A percentile compares a stretch with the other conserved stretches of the same genome.
phyloP scores from a whole-genome alignment of 495 filamentous ascomycete species.

The Penicillium cataractarum region DNA sequence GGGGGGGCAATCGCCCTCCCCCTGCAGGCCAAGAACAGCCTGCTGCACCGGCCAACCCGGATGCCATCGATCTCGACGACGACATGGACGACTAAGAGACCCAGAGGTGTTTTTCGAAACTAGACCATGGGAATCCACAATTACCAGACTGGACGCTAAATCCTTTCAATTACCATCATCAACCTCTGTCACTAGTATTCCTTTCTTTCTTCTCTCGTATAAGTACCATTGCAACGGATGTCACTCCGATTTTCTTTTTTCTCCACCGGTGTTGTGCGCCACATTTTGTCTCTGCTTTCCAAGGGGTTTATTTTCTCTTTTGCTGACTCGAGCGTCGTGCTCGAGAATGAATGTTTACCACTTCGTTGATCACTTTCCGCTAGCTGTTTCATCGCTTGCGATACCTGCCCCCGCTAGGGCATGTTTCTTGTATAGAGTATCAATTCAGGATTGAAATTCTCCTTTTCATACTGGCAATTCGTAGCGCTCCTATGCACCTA shows the following conservation, averaged over 20 bases:
- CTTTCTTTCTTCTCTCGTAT: slow-evolving; percentile 22
- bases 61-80: slow-evolving; percentile 85
- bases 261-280: slow-evolving; percentile 4
- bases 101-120: not conserved
- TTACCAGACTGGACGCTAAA: slow-evolving; percentile 8
- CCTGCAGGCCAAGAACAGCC: slow-evolving; percentile 41
- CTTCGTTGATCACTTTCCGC: not conserved
- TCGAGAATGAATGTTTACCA: slow-evolving; percentile 8
- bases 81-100: slow-evolving; percentile 52
- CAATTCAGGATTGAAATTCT: slow-evolving; percentile 3
- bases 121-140: not conserved
- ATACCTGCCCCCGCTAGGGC: slow-evolving; percentile 4
- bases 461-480: not conserved
- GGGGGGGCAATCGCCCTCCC: slow-evolving; percentile 64
- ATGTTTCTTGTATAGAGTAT: slow-evolving; percentile 7
- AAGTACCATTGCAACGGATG: slow-evolving; percentile 22
- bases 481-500: not conserved
- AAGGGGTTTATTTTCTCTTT: slow-evolving; percentile 8
- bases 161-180: slow-evolving; percentile 13
- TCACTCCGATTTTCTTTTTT: slow-evolving; percentile 18
- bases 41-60: slow-evolving; percentile 71
- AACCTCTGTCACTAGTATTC: slow-evolving; percentile 21
- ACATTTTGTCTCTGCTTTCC: slow-evolving; percentile 11
- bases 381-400: slow-evolving; percentile 5
- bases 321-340: slow-evolving; percentile 11